Evolutionary conservation across 306 rosid species (phyloP), one percentile per base, ranked within the genome.

Genomic region (Prunus mongolica): DNA sequence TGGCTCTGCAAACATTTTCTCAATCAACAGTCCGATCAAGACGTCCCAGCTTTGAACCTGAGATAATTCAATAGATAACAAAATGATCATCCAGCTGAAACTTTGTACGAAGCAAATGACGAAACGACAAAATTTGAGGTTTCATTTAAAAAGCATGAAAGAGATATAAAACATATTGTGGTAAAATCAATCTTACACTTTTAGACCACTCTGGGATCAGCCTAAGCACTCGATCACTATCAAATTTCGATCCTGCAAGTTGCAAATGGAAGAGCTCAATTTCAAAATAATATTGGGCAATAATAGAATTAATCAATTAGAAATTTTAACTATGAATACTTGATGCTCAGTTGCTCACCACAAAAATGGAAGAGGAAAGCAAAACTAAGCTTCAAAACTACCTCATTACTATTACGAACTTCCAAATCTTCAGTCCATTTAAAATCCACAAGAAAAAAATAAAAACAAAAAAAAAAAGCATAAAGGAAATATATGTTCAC

Each of bases 1-100:
- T 69, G 98, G 97, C 85, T 94, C 90, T 30, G 89, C 86, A 84
- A 94, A 92, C 96, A 94, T 84, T 87, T 90, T 94, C 83, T 84
- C 91, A 61, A 94, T 84, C 87, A 94, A 76, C 5, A 95, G 95
- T 76, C 91, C 93, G 67, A 94, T 76, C 79, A 94, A 80, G 77
- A 61, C 25, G 65, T 79, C 83, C 98, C 96, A 94, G 84, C 89
- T 88, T 75, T 79, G 89, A 84, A 94, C 95, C 98, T 92, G 88
- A 57, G 61, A 75, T 71, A 34, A 28, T 79, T 72, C 65, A 19
- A n/a, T 54, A 12, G 56, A 8, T 49, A 22, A 50, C 38, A 62
- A 70, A 76, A 68, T 18, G 34, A 75, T 73, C 67, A 78, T 56
- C 6, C 74, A 66, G 30, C 70, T 67, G 20, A 66, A 72, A 76